Evolutionary conservation across 2,329 filamentous ascomycete genomes (phyloP), one percentile per base, ranked within the genome.

Genomic region (Elsinoe necatrix): DNA sequence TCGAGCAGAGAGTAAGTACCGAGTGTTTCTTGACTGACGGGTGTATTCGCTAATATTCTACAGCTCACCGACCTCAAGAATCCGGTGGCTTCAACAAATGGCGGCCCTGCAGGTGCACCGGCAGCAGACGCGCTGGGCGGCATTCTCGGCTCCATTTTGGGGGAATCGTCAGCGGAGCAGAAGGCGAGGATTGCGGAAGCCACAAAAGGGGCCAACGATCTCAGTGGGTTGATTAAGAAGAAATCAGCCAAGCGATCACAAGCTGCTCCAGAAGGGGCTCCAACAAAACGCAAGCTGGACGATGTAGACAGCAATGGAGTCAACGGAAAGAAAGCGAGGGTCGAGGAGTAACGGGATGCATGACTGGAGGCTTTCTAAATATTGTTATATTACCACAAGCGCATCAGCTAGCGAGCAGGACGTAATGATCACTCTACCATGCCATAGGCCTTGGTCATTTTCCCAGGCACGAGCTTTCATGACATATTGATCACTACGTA

Each of bases 141-240:
- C 27, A 75, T 89, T 23, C 73, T 89, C 5, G 83, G 84, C 57
- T 77, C 80, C 18, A 75, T 82, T 41, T 69, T 85, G 3, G 85
- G 84, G 57, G 81, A 84, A 65, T 79, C 81, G 34, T 74, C 81
- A 2, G 76, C 75, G 1, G 77, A 84, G 56, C 80, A 82, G 54
- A 77, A 82, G 61, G 83, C 82, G 21, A 78, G 81, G 61, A 75
- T 89, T 45, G 82, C 86, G 45, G 85, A 90, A 66, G 87, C 85
- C 25, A 87, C 84, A 64, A 85, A 85, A 72, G 79, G 75, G 6
- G 88, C 88, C 5, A 89, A 80, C 14, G 87, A 93, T 66, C 73
- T 95, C 12, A 82, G 80, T 0, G 80, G 83, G n/a, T 74, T 92
- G 45, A 84, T 92, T 42, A 83, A 85, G 67, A 82, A 84, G 66